phyloP scores from a whole-genome alignment of 1,139 yeast genomes.

The Blastobotrys indianensis region DNA sequence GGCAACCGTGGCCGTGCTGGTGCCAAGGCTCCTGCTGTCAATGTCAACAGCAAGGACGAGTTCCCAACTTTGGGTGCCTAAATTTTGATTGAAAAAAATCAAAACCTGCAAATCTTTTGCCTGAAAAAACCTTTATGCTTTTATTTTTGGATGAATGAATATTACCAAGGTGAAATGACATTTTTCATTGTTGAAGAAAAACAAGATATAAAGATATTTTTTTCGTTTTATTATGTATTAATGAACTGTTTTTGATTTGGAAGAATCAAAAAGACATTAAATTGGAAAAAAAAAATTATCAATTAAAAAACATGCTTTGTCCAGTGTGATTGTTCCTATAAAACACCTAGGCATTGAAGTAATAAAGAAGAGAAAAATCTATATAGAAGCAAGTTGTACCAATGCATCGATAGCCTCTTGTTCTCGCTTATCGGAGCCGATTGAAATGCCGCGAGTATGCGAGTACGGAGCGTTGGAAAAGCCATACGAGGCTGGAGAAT shows the following conservation, averaged over 20 bases:
- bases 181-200: neutral
- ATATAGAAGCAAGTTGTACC: slow-evolving; percentile 31
- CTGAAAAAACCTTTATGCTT: neutral
- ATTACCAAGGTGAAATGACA: neutral
- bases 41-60: slow-evolving; percentile 26
- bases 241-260: too few relatives aligned
- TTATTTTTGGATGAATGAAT: slow-evolving; percentile 1
- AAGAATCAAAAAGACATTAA: neutral
- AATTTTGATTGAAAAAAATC: slow-evolving; percentile 3
- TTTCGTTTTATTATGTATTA: too few relatives aligned
- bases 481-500: slow-evolving; percentile 14
- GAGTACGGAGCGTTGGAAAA: slow-evolving; percentile 10
- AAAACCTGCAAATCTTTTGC: neutral
- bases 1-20: slow-evolving; percentile 3
- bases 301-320: neutral
- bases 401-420: slow-evolving; percentile 37
- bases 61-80: slow-evolving; percentile 33
- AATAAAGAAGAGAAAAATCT: slow-evolving; percentile 3
- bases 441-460: slow-evolving; percentile 8
- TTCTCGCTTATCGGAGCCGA: slow-evolving; percentile 24
- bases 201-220: neutral
- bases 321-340: neutral
- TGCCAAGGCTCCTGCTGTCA: slow-evolving; percentile 17
- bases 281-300: neutral
- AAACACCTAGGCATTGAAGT: neutral